Percentiles rank a stretch among this genome's conserved stretches.
Conservation (phyloP, 225 moss, liverwort and hornwort species). For the Physcomitrellopsis africana region DNA sequence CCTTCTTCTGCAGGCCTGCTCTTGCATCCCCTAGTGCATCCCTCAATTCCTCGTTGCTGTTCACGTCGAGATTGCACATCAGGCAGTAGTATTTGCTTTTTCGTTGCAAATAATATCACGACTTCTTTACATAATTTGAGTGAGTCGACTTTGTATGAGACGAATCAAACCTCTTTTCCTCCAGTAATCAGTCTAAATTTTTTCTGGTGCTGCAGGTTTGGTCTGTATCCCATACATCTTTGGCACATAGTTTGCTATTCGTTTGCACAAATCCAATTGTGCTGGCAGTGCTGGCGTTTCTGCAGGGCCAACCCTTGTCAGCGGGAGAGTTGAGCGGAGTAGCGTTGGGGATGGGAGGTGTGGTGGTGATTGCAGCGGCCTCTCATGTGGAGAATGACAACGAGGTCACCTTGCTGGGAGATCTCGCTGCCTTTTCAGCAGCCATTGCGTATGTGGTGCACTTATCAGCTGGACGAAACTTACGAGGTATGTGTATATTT, state of each 20-base stretch:
- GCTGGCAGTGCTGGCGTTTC: slow-evolving; percentile 57
- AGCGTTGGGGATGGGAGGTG: slow-evolving; percentile 61
- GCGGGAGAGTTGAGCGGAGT: slow-evolving; percentile 61
- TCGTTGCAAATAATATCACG: not conserved
- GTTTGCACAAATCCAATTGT: slow-evolving; percentile 68
- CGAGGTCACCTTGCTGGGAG: slow-evolving; percentile 60
- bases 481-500: slow-evolving; percentile 69
- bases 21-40: too few species aligned
- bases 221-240: slow-evolving; percentile 72
- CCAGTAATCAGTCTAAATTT: not conserved
- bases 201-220: slow-evolving; percentile 67
- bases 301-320: slow-evolving; percentile 54
- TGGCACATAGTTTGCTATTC: slow-evolving; percentile 77
- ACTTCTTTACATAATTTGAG: slow-evolving; percentile 5
- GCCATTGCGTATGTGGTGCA: slow-evolving; percentile 59
- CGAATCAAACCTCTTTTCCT: not conserved
- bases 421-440: slow-evolving; percentile 50
- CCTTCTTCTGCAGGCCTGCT: too few species aligned
- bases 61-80: slow-evolving; percentile 1
- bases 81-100: not conserved
- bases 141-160: not conserved
- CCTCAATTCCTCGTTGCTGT: slow-evolving; percentile 3
- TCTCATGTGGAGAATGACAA: slow-evolving; percentile 58
- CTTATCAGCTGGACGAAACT: slow-evolving; percentile 60
- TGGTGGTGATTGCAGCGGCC: slow-evolving; percentile 61